Evolutionary conservation across 2,329 filamentous ascomycete species (phyloP).

Genomic region (Plenodomus tracheiphilus): DNA sequence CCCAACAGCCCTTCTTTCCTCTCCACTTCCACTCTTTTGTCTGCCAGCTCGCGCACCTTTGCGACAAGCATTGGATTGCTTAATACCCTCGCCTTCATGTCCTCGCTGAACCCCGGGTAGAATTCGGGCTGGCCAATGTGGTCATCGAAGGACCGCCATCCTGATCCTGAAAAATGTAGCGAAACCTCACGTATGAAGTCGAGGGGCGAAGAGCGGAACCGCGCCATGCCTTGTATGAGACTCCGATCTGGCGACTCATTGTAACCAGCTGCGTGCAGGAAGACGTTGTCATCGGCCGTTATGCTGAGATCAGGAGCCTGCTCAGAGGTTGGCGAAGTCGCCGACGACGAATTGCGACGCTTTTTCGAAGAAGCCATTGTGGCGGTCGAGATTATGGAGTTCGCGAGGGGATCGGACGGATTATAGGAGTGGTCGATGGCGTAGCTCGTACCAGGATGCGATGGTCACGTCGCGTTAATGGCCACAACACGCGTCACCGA

Average conservation of each 20-base stretch:
- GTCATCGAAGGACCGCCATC: constrained; percentile 93
- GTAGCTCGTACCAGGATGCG: background rate
- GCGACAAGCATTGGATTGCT: constrained; percentile 72
- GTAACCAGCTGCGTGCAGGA: constrained; percentile 51
- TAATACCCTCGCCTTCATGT: constrained; percentile 80
- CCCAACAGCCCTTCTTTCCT: constrained; percentile 68
- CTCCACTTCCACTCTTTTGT: constrained; percentile 74
- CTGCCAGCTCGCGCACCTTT: constrained; percentile 77
- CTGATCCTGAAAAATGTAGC: constrained; percentile 86
- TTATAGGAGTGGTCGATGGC: background rate
- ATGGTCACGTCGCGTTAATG: background rate
- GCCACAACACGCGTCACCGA: background rate
- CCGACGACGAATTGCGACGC: constrained; percentile 10
- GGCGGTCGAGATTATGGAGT: background rate
- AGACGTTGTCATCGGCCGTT: constrained; percentile 48
- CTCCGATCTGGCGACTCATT: constrained; percentile 61
- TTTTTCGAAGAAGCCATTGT: constrained; percentile 23
- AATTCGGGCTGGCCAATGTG: constrained; percentile 91
- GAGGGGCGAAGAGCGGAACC: constrained; percentile 74
- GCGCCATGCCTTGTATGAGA: constrained; percentile 80
- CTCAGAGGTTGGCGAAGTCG: constrained; percentile 22
- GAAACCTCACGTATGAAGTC: constrained; percentile 92
- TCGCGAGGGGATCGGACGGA: background rate
- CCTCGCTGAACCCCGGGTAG: constrained; percentile 87
- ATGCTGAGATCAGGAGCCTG: constrained; percentile 53